Evolutionary conservation across 345 rosid species (phyloP).

Genomic region (Ceriops zippeliana): DNA sequence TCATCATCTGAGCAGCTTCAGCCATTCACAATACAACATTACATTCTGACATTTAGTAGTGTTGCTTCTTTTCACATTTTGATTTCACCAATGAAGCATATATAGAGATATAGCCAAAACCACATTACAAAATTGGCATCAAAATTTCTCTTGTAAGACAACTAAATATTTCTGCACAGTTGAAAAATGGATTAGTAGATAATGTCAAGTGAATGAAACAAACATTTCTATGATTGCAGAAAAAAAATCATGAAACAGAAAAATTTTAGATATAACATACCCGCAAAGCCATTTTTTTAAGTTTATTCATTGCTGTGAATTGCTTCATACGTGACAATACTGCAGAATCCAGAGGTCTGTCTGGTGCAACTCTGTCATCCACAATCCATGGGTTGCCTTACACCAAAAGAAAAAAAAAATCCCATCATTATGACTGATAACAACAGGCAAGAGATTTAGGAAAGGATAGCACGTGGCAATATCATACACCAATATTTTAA

Average conservation of each 20-base stretch:
- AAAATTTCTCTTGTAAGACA: constrained; percentile 5
- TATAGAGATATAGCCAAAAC: constrained; percentile 7
- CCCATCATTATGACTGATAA: constrained; percentile 2
- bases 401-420: constrained; percentile 14
- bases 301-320: constrained; percentile 93
- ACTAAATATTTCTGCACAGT: background rate
- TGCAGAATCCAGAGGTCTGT: constrained; percentile 90
- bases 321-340: constrained; percentile 88
- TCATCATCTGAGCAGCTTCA: too few relatives aligned
- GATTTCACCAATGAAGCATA: background rate
- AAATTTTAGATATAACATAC: constrained; percentile 36
- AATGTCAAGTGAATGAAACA: constrained; percentile 7
- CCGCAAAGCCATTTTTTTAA: constrained; percentile 94
- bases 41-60: background rate
- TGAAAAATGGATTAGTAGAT: background rate
- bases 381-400: constrained; percentile 97
- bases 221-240: background rate
- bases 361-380: constrained; percentile 86
- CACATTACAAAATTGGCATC: background rate
- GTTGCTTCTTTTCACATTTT: background rate
- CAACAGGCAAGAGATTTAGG: background rate
- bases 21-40: background rate
- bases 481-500: too few relatives aligned
- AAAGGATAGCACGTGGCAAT: background rate
- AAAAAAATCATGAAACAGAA: constrained; percentile 5